Evolutionary conservation across 495 filamentous ascomycete genomes (phyloP), one percentile per base, ranked within the genome.

Genomic region (Penicillium alfredii): DNA sequence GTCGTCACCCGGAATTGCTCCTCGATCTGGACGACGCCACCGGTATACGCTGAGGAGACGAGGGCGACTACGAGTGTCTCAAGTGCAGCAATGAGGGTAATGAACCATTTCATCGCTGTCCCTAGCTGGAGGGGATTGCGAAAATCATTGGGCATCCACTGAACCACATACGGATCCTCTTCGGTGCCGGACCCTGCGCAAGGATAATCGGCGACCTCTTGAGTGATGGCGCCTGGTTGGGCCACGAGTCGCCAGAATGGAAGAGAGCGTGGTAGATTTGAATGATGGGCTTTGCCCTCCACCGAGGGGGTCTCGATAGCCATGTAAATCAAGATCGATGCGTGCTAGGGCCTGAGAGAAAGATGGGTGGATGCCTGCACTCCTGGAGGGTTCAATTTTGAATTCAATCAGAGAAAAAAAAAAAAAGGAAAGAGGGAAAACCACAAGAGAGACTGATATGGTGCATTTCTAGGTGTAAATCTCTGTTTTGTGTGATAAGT

Each of bases 11-110:
- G 26, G 44, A 84, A 83, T 16, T 74, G 64, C 8, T 27, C 31
- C 27, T 76, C 61, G 22, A 84, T 71, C 38, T 80, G 60, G 6
- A 60, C 49, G 6, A 82, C 59, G 33, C 84, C 82, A 14, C 82
- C 80, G 14, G 80, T 64, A 42, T 80, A 87, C 3, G 81, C 82
- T 3, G 82, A 83, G 2, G 79, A 83, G 20, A 77, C 78, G 31
- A 88, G 77, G 12, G 84, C 66, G 8, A 87, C 81, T 6, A 76
- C 76, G 9, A 88, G 66, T 0, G 82, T 82, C 12, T 77, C 73
- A 10, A 83, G 37, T 10, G 82, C 80, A 18, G 77, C 73, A 8
- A 79, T 38, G n/a, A 75, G 23, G 1, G 80, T 81, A 38, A 83
- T 73, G 18, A 49, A 47, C 82, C 82, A 88, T 63, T 86, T 86